These are phyloP conservation scores for Xylaria grammica DNA, from an alignment of 495 filamentous ascomycete species.

Conservation along the genomic window DNA sequence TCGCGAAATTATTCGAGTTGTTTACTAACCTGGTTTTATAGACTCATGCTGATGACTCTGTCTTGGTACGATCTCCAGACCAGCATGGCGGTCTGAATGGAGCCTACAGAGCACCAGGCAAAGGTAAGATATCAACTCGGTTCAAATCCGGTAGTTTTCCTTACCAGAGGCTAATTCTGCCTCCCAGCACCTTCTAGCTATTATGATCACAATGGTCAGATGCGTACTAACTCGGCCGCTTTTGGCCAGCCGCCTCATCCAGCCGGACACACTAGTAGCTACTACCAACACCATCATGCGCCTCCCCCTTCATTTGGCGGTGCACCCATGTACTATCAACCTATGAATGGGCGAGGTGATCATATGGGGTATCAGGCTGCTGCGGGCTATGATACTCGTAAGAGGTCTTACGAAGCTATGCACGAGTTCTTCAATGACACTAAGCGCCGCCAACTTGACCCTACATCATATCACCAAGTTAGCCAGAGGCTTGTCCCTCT, in stretches of 20 bases:
- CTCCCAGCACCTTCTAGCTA: slow-evolving; percentile 59
- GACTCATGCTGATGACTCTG: slow-evolving; percentile 98
- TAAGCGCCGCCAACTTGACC: slow-evolving; percentile 87
- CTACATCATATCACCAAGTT: slow-evolving; percentile 79
- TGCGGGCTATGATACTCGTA: slow-evolving; percentile 67
- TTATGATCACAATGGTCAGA: slow-evolving; percentile 63
- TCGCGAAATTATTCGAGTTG: neutral
- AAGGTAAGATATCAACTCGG: slow-evolving; percentile 53
- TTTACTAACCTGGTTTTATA: slow-evolving; percentile 16
- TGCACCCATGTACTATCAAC: slow-evolving; percentile 70
- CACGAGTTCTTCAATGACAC: slow-evolving; percentile 93
- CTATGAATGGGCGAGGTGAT: slow-evolving; percentile 55
- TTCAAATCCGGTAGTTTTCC: slow-evolving; percentile 31
- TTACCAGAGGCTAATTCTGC: slow-evolving; percentile 48
- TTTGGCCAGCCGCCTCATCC: slow-evolving; percentile 56
- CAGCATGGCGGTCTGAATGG: slow-evolving; percentile 68
- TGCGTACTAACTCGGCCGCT: slow-evolving; percentile 58
- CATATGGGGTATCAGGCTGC: slow-evolving; percentile 58
- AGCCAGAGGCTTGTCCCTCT: slow-evolving; percentile 78
- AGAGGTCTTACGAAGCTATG: slow-evolving; percentile 83
- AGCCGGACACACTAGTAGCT: slow-evolving; percentile 55
- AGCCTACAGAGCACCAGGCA: slow-evolving; percentile 57
- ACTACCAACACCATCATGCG: slow-evolving; percentile 61
- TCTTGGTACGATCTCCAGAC: slow-evolving; percentile 76
- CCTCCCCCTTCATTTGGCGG: slow-evolving; percentile 58